These are phyloP conservation scores for Xylariaceae sp. DNA, from an alignment of 2,329 filamentous ascomycete species.

Conservation along the genomic window DNA sequence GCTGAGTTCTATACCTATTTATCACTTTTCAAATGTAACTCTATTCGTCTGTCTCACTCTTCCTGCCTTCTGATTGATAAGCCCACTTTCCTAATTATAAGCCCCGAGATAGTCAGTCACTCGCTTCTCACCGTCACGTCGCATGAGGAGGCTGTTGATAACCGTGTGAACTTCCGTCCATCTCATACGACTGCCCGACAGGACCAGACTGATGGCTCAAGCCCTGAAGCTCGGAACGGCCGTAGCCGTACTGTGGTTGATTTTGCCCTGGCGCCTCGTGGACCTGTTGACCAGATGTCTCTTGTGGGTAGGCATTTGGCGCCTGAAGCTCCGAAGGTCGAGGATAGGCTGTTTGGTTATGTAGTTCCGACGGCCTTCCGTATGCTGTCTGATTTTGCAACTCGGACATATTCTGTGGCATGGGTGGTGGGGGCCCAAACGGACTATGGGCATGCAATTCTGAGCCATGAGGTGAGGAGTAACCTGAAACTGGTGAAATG, in stretches of 20 bases:
- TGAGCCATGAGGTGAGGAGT: constrained; percentile 14
- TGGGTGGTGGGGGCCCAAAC: constrained; percentile 6
- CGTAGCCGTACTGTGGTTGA: constrained; percentile 16
- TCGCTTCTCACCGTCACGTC: too few species aligned
- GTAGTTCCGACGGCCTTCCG: constrained; percentile 13
- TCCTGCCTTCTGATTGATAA: too few species aligned
- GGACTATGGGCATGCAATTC: constrained; percentile 16
- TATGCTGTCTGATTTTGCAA: constrained; percentile 17
- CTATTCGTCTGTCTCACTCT: too few species aligned
- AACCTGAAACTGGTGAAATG: constrained; percentile 24
- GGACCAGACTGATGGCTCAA: constrained; percentile 27
- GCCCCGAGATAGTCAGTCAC: too few species aligned
- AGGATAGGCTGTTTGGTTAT: constrained; percentile 15
- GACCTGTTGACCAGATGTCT: constrained; percentile 22
- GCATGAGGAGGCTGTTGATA: neutral
- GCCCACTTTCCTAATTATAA: too few species aligned
- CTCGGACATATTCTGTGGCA: constrained; percentile 9
- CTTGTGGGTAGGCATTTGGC: constrained; percentile 5
- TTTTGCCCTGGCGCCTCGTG: constrained; percentile 22
- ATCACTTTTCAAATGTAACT: too few species aligned
- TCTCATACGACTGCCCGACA: constrained; percentile 23
- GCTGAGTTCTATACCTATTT: too few species aligned
- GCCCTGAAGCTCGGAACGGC: constrained; percentile 19
- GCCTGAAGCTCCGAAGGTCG: neutral
- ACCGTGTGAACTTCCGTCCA: constrained; percentile 18